A percentile compares a stretch with the other conserved stretches of the same genome.
phyloP scores from a whole-genome alignment of 2,329 filamentous ascomycete genomes.

The Botrytis pseudocinerea region DNA sequence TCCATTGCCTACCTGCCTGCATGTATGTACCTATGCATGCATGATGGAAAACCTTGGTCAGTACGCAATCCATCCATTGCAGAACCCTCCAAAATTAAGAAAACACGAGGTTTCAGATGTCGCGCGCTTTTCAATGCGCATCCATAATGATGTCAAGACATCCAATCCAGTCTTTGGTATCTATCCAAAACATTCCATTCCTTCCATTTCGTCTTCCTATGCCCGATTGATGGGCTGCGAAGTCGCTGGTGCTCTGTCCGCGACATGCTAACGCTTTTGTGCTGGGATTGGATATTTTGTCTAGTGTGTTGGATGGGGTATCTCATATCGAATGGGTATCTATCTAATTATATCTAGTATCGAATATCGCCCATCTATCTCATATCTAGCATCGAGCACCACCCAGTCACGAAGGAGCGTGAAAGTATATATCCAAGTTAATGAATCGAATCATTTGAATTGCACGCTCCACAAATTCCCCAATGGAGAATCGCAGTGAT shows the following conservation, averaged over 20 bases:
- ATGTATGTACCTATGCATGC: neutral
- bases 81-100: neutral
- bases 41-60: neutral
- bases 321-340: neutral
- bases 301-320: too few relatives aligned
- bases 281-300: neutral
- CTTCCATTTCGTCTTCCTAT: neutral
- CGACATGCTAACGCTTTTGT: neutral
- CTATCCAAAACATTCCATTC: neutral
- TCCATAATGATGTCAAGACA: slow-evolving; percentile 9
- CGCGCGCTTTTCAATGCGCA: slow-evolving; percentile 12
- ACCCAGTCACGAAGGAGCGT: neutral
- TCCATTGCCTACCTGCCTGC: neutral
- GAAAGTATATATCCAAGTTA: neutral
- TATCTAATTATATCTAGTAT: too few relatives aligned
- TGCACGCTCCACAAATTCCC: neutral
- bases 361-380: too few relatives aligned
- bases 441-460: neutral
- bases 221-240: neutral
- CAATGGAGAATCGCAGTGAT: neutral
- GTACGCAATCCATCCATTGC: neutral
- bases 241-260: neutral
- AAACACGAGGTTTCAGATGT: slow-evolving; percentile 21
- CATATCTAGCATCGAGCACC: neutral
- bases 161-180: too few relatives aligned